Conservation (phyloP, 164 flowering plant genomes). For the Malania oleifera region DNA sequence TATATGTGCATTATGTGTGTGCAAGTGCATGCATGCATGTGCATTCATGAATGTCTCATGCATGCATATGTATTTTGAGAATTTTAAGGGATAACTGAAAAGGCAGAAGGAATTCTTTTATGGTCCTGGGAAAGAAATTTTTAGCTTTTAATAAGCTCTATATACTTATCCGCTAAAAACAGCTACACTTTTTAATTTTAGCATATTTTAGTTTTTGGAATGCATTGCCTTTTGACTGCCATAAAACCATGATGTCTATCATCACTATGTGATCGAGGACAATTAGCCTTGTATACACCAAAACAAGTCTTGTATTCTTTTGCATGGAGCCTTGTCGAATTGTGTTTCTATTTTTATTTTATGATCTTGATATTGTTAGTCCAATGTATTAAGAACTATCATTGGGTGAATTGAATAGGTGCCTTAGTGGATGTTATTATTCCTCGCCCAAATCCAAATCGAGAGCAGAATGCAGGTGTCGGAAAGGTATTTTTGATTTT, state of each 20-base stretch:
- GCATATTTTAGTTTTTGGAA: not conserved
- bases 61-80: too few species aligned
- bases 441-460: conserved; percentile 65
- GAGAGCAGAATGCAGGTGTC: conserved; percentile 45
- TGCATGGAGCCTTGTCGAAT: not conserved
- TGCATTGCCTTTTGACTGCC: not conserved
- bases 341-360: not conserved
- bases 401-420: conserved; percentile 34
- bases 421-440: conserved; percentile 56
- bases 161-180: too few species aligned
- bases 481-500: conserved; percentile 66
- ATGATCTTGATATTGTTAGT: not conserved
- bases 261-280: too few species aligned
- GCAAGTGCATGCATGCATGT: too few species aligned
- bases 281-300: too few species aligned
- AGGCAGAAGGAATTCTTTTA: too few species aligned
- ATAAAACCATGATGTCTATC: not conserved
- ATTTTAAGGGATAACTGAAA: too few species aligned
- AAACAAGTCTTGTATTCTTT: not conserved
- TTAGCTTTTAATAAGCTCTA: too few species aligned
- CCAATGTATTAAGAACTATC: not conserved
- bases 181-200: not conserved
- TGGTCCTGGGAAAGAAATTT: too few species aligned
- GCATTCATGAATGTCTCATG: too few species aligned
- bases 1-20: too few species aligned